phyloP scores from a whole-genome alignment of 2,329 filamentous ascomycete species.

The Aspergillus eucalypticola region DNA sequence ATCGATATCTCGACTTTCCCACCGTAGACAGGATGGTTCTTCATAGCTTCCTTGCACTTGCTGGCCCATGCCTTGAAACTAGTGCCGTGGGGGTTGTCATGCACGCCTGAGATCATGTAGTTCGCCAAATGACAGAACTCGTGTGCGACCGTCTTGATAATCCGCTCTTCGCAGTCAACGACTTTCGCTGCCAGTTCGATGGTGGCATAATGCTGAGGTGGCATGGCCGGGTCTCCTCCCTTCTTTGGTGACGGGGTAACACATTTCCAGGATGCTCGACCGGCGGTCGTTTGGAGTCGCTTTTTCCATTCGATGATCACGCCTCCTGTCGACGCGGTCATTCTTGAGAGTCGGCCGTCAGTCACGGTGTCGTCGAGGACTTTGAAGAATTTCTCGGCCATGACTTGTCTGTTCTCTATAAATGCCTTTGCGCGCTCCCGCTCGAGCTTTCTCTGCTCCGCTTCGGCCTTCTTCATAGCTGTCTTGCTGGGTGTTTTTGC shows the following conservation, averaged over 20 bases:
- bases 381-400: slow-evolving; percentile 57
- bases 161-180: slow-evolving; percentile 72
- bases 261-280: slow-evolving; percentile 66
- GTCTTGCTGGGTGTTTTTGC: slow-evolving; percentile 37
- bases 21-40: slow-evolving; percentile 55
- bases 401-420: slow-evolving; percentile 52
- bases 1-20: slow-evolving; percentile 75
- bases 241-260: slow-evolving; percentile 14
- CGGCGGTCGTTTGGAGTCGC: slow-evolving; percentile 63
- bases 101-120: slow-evolving; percentile 79
- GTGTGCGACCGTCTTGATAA: slow-evolving; percentile 90
- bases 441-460: slow-evolving; percentile 38
- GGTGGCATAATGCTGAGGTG: slow-evolving; percentile 60
- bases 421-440: slow-evolving; percentile 50
- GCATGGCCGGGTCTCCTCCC: neutral
- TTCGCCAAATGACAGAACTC: slow-evolving; percentile 95
- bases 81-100: slow-evolving; percentile 75
- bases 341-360: slow-evolving; percentile 48
- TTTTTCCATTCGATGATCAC: slow-evolving; percentile 63
- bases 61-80: slow-evolving; percentile 75
- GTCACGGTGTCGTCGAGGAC: slow-evolving; percentile 58
- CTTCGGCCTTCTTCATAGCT: slow-evolving; percentile 41
- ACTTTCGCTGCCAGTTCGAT: slow-evolving; percentile 91
- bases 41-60: slow-evolving; percentile 40
- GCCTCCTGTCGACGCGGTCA: slow-evolving; percentile 57